A percentile compares a stretch with the other conserved stretches of the same genome.
Conservation (phyloP, 495 filamentous ascomycete species). For the Terfezia claveryi region DNA sequence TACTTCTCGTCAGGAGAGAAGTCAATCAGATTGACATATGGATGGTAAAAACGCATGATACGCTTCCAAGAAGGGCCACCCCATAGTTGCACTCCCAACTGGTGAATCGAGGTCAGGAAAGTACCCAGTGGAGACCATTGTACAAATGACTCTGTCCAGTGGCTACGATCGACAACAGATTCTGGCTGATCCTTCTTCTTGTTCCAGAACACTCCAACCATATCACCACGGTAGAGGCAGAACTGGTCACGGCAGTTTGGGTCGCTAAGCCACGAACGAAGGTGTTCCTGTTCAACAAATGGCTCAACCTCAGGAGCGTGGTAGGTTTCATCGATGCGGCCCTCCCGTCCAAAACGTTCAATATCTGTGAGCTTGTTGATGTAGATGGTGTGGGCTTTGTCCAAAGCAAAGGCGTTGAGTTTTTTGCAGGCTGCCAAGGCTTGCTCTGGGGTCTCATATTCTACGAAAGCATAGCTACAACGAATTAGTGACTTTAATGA, state of each 20-base stretch:
- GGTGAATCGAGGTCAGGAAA: constrained; percentile 81
- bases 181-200: constrained; percentile 82
- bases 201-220: constrained; percentile 92
- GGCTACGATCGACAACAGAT: constrained; percentile 63
- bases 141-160: constrained; percentile 94
- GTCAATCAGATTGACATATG: constrained; percentile 82
- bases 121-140: constrained; percentile 95
- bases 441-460: constrained; percentile 82
- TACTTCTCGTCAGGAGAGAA: constrained; percentile 89
- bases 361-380: constrained; percentile 98
- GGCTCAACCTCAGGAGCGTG: constrained; percentile 49
- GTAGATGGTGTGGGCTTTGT: constrained; percentile 81
- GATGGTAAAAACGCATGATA: constrained; percentile 81
- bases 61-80: constrained; percentile 73
- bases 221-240: constrained; percentile 70
- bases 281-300: constrained; percentile 80
- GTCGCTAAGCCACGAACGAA: constrained; percentile 81
- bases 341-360: constrained; percentile 84
- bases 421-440: constrained; percentile 68
- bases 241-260: constrained; percentile 77
- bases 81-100: constrained; percentile 91
- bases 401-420: constrained; percentile 61
- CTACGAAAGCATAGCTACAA: constrained; percentile 73
- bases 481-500: constrained; percentile 3
- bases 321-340: constrained; percentile 78